Base-by-base conservation (phyloP, 805 yeast genomes). In the Scheffersomyces ergatensis region DNA sequence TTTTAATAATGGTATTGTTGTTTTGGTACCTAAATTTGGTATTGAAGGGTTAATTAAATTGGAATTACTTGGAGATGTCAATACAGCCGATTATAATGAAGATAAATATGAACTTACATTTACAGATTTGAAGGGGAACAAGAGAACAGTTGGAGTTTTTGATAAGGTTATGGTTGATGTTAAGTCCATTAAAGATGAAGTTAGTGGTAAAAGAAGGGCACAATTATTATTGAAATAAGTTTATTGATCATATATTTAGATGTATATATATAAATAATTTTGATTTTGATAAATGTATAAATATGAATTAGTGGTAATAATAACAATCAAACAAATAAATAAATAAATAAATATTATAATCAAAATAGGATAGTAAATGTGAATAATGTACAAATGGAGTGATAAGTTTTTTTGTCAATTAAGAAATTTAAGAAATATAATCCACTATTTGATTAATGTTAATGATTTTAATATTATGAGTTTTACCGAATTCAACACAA, bases 11-110 rank as follows among this genome's bases (percentile, higher is more conserved):
- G 99, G 99, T 62, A 79, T 93, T 48, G 97, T 90, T 23, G 95
- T 93, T 7, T 67, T 93, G 36, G 97, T 93, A 30, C 98, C 99
- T 14, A 86, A 85, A 59, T 93, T 88, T 63, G 99, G 99, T 41
- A 89, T 93, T 37, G 99, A 93, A 67, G 92, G 97, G 44, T 72
- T 93, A 54, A 89, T 93, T 47, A 88, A 85, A 57, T 60, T 89
- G 44, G 95, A 89, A 51, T 80, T 79, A 48, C 60, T 92, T 47
- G 82, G 83, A 15, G 85, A 87, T 45, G 77, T 72, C 23, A 71
- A 75, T 42, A 72, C 81, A 25, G 83, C 85, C 9, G 66, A 67
- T 19, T 88, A 81, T 55, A 83, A 86, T 49, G 98, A 93, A 63
- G 90, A 86, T 20, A 76, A 74, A 45, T 93, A 80, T 55, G 80